These are phyloP conservation scores for Zoysia pacifica DNA, from an alignment of 176 grass and related monocot genomes.

Conservation along the genomic window DNA sequence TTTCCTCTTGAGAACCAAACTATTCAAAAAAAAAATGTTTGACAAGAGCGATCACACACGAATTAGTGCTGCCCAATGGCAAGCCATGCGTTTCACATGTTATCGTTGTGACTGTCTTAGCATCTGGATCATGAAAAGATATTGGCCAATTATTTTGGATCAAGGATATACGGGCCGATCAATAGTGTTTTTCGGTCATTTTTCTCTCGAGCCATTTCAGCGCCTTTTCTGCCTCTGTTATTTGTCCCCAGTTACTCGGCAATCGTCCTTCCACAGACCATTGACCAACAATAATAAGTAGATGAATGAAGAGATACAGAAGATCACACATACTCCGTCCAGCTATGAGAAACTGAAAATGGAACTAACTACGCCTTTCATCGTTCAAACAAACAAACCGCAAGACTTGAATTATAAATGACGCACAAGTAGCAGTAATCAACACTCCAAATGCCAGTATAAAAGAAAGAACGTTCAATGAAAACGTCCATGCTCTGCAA, in stretches of 20 bases:
- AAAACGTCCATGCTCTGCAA: neutral
- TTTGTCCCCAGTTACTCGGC: neutral
- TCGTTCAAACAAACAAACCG: neutral
- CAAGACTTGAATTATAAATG: neutral
- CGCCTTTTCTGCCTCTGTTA: neutral
- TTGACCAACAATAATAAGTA: neutral
- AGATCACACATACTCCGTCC: neutral
- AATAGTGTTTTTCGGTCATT: neutral
- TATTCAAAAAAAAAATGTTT: too few relatives aligned
- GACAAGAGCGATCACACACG: too few relatives aligned
- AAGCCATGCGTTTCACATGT: too few relatives aligned
- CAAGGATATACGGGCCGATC: neutral
- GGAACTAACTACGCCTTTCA: neutral
- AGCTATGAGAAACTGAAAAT: conserved; percentile 5
- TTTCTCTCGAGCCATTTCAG: neutral
- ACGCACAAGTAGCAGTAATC: neutral
- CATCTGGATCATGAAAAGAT: neutral
- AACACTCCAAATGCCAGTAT: neutral
- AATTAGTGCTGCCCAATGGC: too few relatives aligned
- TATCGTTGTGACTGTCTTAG: too few relatives aligned
- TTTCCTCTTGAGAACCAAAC: neutral
- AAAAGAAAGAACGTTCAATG: neutral
- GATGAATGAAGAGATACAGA: conserved; percentile 16
- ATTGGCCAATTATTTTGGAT: neutral
- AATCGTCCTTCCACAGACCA: neutral